Evolutionary conservation across 495 filamentous ascomycete genomes (phyloP).

Genomic region (Penicillium paradoxum): DNA sequence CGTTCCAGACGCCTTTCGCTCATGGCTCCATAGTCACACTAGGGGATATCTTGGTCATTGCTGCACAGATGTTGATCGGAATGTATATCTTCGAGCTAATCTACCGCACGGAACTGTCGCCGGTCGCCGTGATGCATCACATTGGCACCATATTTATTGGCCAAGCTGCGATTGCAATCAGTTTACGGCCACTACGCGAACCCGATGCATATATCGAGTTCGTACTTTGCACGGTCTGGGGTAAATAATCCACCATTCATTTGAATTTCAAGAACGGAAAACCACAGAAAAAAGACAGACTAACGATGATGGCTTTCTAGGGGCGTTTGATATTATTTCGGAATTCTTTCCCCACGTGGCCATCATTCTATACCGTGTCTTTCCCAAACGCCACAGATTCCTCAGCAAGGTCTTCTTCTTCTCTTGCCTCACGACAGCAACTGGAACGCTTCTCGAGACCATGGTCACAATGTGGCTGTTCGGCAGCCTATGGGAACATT

Average conservation of each 20-base stretch:
- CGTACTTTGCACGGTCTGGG: slow-evolving; percentile 46
- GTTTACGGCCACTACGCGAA: slow-evolving; percentile 32
- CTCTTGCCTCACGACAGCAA: slow-evolving; percentile 37
- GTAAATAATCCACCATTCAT: slow-evolving; percentile 19
- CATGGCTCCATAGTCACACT: slow-evolving; percentile 29
- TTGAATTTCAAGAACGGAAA: too few species aligned
- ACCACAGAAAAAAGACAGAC: too few species aligned
- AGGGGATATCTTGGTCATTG: slow-evolving; percentile 42
- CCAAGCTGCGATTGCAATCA: slow-evolving; percentile 43
- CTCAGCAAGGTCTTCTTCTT: slow-evolving; percentile 38
- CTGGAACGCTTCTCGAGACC: slow-evolving; percentile 41
- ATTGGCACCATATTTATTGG: slow-evolving; percentile 46
- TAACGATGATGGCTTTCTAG: slow-evolving; percentile 13
- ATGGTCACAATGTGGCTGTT: slow-evolving; percentile 47
- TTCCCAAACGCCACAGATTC: slow-evolving; percentile 35
- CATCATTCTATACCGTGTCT: slow-evolving; percentile 46
- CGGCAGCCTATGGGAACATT: slow-evolving; percentile 40
- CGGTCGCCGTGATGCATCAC: slow-evolving; percentile 42
- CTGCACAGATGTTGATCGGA: slow-evolving; percentile 40
- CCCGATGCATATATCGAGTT: slow-evolving; percentile 47
- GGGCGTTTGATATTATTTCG: slow-evolving; percentile 46
- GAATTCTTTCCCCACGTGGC: slow-evolving; percentile 48
- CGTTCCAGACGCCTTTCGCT: slow-evolving; percentile 30
- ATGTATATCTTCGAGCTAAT: slow-evolving; percentile 49
- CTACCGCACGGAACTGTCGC: slow-evolving; percentile 39